Base-by-base conservation (phyloP, 495 filamentous ascomycete genomes). In the Elasticomyces elasticus region DNA sequence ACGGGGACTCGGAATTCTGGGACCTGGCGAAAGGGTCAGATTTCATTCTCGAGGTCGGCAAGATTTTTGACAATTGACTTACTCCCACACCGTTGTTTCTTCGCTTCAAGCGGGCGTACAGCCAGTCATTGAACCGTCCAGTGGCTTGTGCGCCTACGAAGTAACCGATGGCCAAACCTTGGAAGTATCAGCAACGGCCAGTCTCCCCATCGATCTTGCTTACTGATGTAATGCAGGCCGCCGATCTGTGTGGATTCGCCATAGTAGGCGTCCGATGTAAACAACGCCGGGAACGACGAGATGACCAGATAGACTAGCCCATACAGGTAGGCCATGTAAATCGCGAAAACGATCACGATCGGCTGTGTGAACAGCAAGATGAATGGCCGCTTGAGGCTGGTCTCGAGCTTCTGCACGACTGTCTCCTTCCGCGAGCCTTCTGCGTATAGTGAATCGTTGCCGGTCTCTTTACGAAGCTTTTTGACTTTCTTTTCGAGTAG, bases 1-100 rank as follows among this genome's bases (percentile, higher is more conserved):
- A 85, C 69, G 0, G 82, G 84, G 0, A 84, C 70, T 13, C 86
- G 76, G 64, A 81, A 87, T 62, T 89, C 85, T 0, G 86, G 85
- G 0, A 58, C 17, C 35, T 40, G 12, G 13, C 4, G 12, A 2
- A 12, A 40, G 13, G 35, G 13, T 40, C 13, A 40, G 35, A n/a
- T n/a, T n/a, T n/a, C n/a, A n/a, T n/a, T n/a, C 35, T 12, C 4
- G 35, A 13, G 12, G 35, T 40, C 35, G 5, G 13, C 13, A 13
- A 40, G 5, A 15, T 5, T 40, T 3, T 5, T 17, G 19, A 40
- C 35, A 40, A n/a, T 40, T 40, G 5, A 40, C 35, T 12, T 40
- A 40, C 62, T 0, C 79, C 80, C n/a, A 73, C 63, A 37, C 70
- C 72, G 56, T 75, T 74, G 62, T 84, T 80, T 22, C 70, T 70